A percentile compares a stretch with the other conserved stretches of the same genome.
phyloP scores from a whole-genome alignment of 2,329 filamentous ascomycete species.

The Basipetospora chlamydospora region DNA sequence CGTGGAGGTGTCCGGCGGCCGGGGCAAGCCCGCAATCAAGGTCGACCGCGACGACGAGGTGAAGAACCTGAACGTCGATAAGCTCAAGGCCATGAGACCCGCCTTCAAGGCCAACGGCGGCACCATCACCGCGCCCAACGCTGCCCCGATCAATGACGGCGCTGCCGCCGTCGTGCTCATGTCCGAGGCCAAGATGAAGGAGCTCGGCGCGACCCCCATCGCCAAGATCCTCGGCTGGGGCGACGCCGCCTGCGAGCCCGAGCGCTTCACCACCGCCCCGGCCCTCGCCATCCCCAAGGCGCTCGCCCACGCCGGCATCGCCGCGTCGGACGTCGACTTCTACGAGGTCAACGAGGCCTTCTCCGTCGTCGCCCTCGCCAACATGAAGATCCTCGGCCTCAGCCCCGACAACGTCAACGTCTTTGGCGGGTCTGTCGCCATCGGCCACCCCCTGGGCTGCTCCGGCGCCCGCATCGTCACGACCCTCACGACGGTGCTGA shows the following conservation, averaged over 20 bases:
- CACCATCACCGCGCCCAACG: slow-evolving; percentile 91
- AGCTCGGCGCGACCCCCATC: slow-evolving; percentile 78
- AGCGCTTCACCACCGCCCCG: slow-evolving; percentile 91
- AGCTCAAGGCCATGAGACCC: slow-evolving; percentile 72
- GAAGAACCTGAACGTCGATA: slow-evolving; percentile 80
- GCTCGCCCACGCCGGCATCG: slow-evolving; percentile 80
- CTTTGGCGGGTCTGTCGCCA: slow-evolving; percentile 85
- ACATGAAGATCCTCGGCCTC: slow-evolving; percentile 80
- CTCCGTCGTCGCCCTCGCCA: slow-evolving; percentile 88
- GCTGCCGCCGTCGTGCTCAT: slow-evolving; percentile 85
- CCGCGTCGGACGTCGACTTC: slow-evolving; percentile 65
- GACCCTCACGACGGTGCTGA: slow-evolving; percentile 77
- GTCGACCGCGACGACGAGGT: slow-evolving; percentile 87
- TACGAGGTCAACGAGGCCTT: slow-evolving; percentile 99
- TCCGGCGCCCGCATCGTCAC: slow-evolving; percentile 89
- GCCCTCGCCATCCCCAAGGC: slow-evolving; percentile 94
- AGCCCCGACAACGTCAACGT: slow-evolving; percentile 82
- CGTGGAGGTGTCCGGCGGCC: slow-evolving; percentile 71
- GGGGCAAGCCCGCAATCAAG: slow-evolving; percentile 73
- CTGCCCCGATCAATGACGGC: slow-evolving; percentile 89
- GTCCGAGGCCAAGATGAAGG: slow-evolving; percentile 85
- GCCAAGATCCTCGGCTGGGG: slow-evolving; percentile 97
- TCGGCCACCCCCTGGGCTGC: slow-evolving; percentile 87
- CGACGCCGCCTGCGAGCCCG: slow-evolving; percentile 79
- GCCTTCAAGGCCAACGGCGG: slow-evolving; percentile 68